These are phyloP conservation scores for Schizosaccharomyces versatilis DNA, from an alignment of 1,139 yeast species.

Conservation along the genomic window DNA sequence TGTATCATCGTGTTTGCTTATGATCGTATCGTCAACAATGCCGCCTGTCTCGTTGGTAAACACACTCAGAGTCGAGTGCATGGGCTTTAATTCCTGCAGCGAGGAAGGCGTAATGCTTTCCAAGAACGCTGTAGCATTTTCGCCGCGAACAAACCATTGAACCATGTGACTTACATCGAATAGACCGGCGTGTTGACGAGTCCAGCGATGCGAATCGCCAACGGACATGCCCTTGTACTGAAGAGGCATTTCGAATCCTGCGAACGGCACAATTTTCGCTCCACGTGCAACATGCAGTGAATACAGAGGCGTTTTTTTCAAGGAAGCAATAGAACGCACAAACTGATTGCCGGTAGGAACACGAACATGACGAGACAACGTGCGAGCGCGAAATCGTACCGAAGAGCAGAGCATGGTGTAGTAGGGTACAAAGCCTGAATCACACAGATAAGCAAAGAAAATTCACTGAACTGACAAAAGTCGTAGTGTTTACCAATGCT, in stretches of 20 bases:
- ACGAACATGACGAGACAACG: no score
- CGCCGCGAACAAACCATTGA: constrained; percentile 30
- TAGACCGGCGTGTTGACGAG: constrained; percentile 63
- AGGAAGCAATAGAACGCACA: constrained; percentile 1
- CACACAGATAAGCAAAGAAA: no score
- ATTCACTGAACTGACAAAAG: no score
- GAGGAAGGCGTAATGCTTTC: constrained; percentile 76
- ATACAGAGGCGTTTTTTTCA: constrained; percentile 54
- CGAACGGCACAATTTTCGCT: constrained; percentile 86
- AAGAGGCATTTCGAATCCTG: constrained; percentile 89
- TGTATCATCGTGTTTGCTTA: constrained; percentile 62
- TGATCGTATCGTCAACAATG: constrained; percentile 70
- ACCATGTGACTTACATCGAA: constrained; percentile 93
- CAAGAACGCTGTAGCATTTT: constrained; percentile 43
- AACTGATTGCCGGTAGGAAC: no score
- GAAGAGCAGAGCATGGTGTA: no score
- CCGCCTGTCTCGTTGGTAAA: constrained; percentile 55
- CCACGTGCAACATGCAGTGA: constrained; percentile 58
- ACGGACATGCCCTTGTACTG: constrained; percentile 57
- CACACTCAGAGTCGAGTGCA: constrained; percentile 55
- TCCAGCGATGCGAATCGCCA: constrained; percentile 88
- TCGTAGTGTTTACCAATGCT: no score
- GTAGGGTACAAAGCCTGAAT: no score
- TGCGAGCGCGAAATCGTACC: no score
- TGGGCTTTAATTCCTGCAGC: constrained; percentile 31